A percentile compares a stretch with the other conserved stretches of the same genome.
phyloP scores from a whole-genome alignment of 2,329 filamentous ascomycete species.

The Periconia macrospinosa region DNA sequence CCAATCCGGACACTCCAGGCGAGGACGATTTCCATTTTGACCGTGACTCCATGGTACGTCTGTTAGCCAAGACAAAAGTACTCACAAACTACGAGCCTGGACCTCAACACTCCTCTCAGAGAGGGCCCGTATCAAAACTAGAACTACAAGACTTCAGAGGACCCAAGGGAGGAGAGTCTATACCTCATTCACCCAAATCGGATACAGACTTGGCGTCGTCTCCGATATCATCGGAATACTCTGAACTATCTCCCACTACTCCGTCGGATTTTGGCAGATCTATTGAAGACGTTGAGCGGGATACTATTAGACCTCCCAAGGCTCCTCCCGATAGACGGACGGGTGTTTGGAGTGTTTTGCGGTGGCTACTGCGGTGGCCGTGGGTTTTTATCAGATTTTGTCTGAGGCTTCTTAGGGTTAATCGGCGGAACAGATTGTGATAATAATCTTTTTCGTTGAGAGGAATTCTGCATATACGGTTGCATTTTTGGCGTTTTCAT shows the following conservation, averaged over 20 bases:
- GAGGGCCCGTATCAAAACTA: background rate
- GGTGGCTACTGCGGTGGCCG: background rate
- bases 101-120: conserved; percentile 12
- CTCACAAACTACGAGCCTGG: conserved; percentile 32
- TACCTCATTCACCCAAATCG: conserved; percentile 6
- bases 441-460: background rate
- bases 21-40: conserved; percentile 22
- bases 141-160: background rate
- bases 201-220: conserved; percentile 4
- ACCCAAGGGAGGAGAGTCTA: background rate
- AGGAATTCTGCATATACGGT: too few species aligned
- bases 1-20: conserved; percentile 25
- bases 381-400: background rate
- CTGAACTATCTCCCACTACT: conserved; percentile 7
- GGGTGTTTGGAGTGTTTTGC: background rate
- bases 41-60: conserved; percentile 24
- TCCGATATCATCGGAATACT: conserved; percentile 7
- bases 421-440: background rate
- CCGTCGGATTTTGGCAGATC: conserved; percentile 18
- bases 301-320: conserved; percentile 2
- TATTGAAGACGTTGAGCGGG: conserved; percentile 1
- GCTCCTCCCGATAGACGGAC: conserved; percentile 7
- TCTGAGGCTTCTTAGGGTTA: background rate
- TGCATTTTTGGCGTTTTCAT: too few species aligned
- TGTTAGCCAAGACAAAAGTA: conserved; percentile 29